phyloP scores from a whole-genome alignment of 73 alveolate genomes.

The Diophrys appendiculata region DNA sequence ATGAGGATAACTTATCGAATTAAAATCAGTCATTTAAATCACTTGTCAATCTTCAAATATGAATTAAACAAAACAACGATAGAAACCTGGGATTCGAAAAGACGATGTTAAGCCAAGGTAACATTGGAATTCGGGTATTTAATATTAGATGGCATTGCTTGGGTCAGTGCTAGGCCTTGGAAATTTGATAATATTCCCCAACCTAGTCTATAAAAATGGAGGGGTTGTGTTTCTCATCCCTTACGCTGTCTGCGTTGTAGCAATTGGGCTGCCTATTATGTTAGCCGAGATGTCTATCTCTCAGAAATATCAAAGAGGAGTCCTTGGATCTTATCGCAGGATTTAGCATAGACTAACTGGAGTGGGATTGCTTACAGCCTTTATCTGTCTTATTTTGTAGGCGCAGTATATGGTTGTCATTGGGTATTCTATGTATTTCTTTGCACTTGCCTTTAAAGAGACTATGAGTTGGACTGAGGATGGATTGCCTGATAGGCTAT shows the following conservation, averaged over 20 bases:
- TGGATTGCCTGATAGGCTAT: background rate
- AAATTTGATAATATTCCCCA: background rate
- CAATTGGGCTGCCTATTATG: background rate
- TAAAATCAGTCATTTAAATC: too few relatives aligned
- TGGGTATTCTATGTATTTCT: background rate
- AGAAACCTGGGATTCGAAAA: background rate
- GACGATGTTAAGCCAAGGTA: background rate
- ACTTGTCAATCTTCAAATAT: too few relatives aligned
- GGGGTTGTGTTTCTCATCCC: background rate
- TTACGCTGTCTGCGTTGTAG: background rate
- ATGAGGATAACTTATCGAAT: too few relatives aligned
- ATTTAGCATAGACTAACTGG: background rate
- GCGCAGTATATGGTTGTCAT: background rate
- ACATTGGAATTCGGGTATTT: background rate
- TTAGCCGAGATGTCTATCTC: background rate
- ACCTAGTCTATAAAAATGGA: background rate
- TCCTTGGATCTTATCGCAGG: background rate
- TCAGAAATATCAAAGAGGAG: conserved; percentile 1
- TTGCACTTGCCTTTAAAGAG: background rate
- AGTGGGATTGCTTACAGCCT: background rate
- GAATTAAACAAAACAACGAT: background rate
- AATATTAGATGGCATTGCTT: background rate
- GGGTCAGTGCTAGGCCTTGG: background rate
- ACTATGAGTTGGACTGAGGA: conserved; percentile 8
- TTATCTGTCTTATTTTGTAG: background rate